Evolutionary conservation across 306 rosid species (phyloP).

Genomic region (Casuarina glauca): DNA sequence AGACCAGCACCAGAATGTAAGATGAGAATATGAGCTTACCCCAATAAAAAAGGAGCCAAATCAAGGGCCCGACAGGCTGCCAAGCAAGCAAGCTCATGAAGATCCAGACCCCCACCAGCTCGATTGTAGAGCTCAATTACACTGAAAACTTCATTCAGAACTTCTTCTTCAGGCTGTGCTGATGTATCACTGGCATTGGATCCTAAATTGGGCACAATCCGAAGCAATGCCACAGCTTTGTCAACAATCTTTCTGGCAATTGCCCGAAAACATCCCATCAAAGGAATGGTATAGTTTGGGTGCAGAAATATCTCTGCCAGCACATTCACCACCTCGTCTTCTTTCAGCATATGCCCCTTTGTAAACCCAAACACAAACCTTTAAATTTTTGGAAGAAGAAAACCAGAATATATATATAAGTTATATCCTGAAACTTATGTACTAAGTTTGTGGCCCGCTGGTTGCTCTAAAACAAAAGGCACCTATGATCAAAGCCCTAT

Average conservation of each 20-base stretch:
- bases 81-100: constrained; percentile 82
- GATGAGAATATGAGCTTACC: constrained; percentile 44
- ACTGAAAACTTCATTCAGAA: constrained; percentile 41
- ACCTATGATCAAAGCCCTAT: too few relatives aligned
- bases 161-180: constrained; percentile 27
- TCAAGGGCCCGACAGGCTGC: constrained; percentile 80
- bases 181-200: constrained; percentile 39
- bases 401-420: too few relatives aligned
- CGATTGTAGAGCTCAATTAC: constrained; percentile 49
- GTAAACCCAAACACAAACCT: background rate
- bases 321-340: constrained; percentile 58
- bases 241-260: constrained; percentile 49
- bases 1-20: background rate
- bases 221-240: constrained; percentile 56
- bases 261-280: constrained; percentile 75
- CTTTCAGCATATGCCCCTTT: constrained; percentile 54
- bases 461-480: background rate
- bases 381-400: background rate
- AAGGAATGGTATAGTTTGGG: constrained; percentile 62
- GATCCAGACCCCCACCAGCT: constrained; percentile 71
- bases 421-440: background rate
- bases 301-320: constrained; percentile 67
- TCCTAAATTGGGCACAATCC: constrained; percentile 58
- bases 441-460: background rate
- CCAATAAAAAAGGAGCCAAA: constrained; percentile 57